phyloP scores from a whole-genome alignment of 352 stramenopile species.

The Phytophthora megakarya region DNA sequence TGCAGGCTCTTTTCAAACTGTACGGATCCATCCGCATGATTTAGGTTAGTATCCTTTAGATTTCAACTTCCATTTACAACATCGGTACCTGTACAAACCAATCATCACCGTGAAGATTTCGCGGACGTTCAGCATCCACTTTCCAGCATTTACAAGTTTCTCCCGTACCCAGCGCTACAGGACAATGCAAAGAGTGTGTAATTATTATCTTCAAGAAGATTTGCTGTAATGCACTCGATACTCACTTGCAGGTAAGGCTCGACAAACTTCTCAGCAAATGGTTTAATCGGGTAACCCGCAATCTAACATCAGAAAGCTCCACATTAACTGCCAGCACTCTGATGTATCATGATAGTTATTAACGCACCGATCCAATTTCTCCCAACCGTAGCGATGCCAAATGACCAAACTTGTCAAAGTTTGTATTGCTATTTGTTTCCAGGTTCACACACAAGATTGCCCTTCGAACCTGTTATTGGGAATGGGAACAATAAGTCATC shows the following conservation, averaged over 20 bases:
- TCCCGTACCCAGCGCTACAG: constrained; percentile 76
- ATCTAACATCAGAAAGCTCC: constrained; percentile 42
- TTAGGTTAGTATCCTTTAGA: not conserved
- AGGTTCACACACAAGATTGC: constrained; percentile 76
- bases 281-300: constrained; percentile 79
- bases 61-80: not conserved
- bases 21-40: not conserved
- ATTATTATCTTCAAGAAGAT: not conserved
- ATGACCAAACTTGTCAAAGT: constrained; percentile 85
- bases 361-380: constrained; percentile 65
- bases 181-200: constrained; percentile 1
- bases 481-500: constrained; percentile 4
- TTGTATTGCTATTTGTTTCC: constrained; percentile 61
- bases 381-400: constrained; percentile 67
- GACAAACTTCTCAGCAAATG: constrained; percentile 78
- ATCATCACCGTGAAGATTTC: constrained; percentile 83
- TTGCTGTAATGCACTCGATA: not conserved
- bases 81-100: constrained; percentile 67
- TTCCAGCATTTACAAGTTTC: constrained; percentile 53
- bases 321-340: not conserved
- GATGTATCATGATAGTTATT: not conserved
- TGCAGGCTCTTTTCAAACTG: constrained; percentile 67
- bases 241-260: constrained; percentile 71
- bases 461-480: constrained; percentile 49
- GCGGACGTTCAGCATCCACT: constrained; percentile 62